phyloP scores from a whole-genome alignment of 2,329 filamentous ascomycete genomes.

The Fusarium chaquense region DNA sequence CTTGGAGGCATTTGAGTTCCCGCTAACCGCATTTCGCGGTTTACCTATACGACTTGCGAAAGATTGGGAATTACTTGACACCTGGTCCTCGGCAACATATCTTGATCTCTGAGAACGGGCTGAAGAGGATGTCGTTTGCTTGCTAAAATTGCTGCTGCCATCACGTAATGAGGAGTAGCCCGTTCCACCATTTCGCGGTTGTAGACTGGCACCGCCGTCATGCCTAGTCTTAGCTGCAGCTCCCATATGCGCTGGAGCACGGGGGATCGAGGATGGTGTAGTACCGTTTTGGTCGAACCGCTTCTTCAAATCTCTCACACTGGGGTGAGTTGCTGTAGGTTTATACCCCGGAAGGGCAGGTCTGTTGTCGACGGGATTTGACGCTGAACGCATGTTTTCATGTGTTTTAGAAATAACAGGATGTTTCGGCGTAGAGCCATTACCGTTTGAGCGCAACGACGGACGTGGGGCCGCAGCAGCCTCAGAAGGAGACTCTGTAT shows the following conservation, averaged over 20 bases:
- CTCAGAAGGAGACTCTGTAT: slow-evolving; percentile 53
- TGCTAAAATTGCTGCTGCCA: slow-evolving; percentile 41
- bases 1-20: slow-evolving; percentile 52
- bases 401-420: slow-evolving; percentile 57
- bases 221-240: slow-evolving; percentile 51
- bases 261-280: slow-evolving; percentile 50
- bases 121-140: slow-evolving; percentile 41
- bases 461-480: slow-evolving; percentile 58
- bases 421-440: slow-evolving; percentile 63
- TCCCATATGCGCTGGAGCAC: slow-evolving; percentile 53
- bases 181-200: slow-evolving; percentile 52
- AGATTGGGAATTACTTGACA: slow-evolving; percentile 67
- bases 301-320: slow-evolving; percentile 83
- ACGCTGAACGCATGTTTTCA: slow-evolving; percentile 64
- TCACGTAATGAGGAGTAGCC: slow-evolving; percentile 59
- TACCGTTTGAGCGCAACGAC: slow-evolving; percentile 63
- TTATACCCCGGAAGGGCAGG: slow-evolving; percentile 49
- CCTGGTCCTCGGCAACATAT: slow-evolving; percentile 62
- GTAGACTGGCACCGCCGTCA: slow-evolving; percentile 52
- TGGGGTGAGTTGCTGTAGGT: slow-evolving; percentile 64
- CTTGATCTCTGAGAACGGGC: slow-evolving; percentile 59
- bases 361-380: slow-evolving; percentile 66
- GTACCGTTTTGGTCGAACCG: slow-evolving; percentile 76
- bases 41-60: slow-evolving; percentile 71
- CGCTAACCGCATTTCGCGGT: slow-evolving; percentile 56